Evolutionary conservation across 1,284 basidiomycete genomes (phyloP).

Genomic region (Ustilago esculenta): DNA sequence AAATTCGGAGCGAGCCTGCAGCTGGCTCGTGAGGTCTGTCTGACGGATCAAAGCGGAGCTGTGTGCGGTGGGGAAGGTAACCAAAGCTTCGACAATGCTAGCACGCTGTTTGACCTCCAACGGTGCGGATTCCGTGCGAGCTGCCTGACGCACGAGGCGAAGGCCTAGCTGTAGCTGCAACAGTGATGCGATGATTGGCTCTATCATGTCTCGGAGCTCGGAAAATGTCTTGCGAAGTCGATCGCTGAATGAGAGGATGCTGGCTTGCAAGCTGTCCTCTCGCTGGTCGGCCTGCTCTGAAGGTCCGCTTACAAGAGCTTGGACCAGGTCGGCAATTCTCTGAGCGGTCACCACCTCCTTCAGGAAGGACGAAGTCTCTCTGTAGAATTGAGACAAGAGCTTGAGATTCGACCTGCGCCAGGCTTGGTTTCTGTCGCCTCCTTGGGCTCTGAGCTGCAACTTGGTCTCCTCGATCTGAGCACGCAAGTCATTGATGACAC

Average conservation of each 20-base stretch:
- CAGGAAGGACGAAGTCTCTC: constrained; percentile 72
- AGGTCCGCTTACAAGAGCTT: constrained; percentile 16
- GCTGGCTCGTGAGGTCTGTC: constrained; percentile 48
- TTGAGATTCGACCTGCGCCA: constrained; percentile 70
- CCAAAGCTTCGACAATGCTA: constrained; percentile 53
- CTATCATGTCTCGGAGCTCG: constrained; percentile 75
- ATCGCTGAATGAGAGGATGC: constrained; percentile 68
- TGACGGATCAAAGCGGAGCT: constrained; percentile 48
- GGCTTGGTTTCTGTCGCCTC: constrained; percentile 12
- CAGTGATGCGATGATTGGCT: constrained; percentile 75
- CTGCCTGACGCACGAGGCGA: constrained; percentile 70
- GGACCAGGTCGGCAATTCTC: constrained; percentile 63
- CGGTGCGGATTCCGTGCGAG: constrained; percentile 28
- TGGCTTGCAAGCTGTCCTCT: constrained; percentile 65
- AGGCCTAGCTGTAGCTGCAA: constrained; percentile 80
- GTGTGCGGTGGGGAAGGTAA: constrained; percentile 59
- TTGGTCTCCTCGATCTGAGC: constrained; percentile 16
- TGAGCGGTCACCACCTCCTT: constrained; percentile 43
- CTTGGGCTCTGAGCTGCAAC: constrained; percentile 20
- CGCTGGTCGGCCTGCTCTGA: constrained; percentile 48
- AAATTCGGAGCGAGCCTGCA: constrained; percentile 57
- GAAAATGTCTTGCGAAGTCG: constrained; percentile 69
- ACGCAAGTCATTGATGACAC: constrained; percentile 63
- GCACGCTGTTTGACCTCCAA: constrained; percentile 31
- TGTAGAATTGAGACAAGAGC: constrained; percentile 80